Evolutionary conservation across 805 yeast species (phyloP), one percentile per base, ranked within the genome.

Genomic region (Candida oleophila): DNA sequence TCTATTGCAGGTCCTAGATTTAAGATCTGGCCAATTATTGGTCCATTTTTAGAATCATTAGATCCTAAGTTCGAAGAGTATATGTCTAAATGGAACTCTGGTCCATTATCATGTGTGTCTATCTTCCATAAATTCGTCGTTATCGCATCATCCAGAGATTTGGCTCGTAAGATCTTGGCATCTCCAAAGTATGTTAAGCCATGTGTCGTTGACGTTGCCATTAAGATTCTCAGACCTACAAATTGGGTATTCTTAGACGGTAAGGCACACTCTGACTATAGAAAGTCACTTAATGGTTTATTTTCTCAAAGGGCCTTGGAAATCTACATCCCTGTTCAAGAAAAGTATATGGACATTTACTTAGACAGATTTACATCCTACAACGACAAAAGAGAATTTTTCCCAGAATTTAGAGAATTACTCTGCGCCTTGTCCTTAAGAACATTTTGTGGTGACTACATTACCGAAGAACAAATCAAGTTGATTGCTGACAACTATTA

Each of bases 171-270:
- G 60, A 82, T 90, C 50, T 77, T 92, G 58, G 84, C 81, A 61
- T 82, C 96, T 16, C 96, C 97, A 35, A 77, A 81, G 41, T 94
- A 78, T 61, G 97, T 90, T 51, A 90, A 90, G 68, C 99, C 99
- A 4, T 94, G 99, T 73, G 96, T 94, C 50, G 99, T 94, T 53
- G 99, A 94, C 64, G 98, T 90, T 45, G 99, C 99, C 18, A 77
- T 84, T 52, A 94, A 94, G 70, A 89, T 94, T 55, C 74, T 94
- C 60, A 83, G 98, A 69, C 97, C 98, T 41, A 77, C 92, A 40
- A 94, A 92, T 74, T 94, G 99, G 99, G 99, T 94, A 33, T 94
- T 94, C 66, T 71, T 90, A 60, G 99, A 94, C 62, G 99, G 99
- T 56, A 90, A 90, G 71, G 95, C 84, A 30, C 99, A 94, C 60